phyloP scores from a whole-genome alignment of 768 basidiomycete species.

The Cubamyces sp. region DNA sequence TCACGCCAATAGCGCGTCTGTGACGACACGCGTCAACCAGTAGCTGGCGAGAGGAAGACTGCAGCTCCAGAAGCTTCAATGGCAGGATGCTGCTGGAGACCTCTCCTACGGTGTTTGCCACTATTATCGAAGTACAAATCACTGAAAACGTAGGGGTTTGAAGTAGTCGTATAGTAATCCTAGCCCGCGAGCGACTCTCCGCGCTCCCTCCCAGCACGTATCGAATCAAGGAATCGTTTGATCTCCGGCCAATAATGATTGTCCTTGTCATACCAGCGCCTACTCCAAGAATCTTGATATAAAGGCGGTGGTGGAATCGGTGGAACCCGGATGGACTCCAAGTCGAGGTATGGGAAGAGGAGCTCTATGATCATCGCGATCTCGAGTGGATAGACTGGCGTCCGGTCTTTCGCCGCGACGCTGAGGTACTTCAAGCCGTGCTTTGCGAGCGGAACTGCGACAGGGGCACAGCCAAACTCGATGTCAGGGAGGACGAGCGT shows the following conservation, averaged over 20 bases:
- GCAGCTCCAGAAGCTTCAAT: too few relatives aligned
- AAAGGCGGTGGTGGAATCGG: not conserved
- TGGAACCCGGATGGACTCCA: not conserved
- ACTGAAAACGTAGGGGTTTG: too few relatives aligned
- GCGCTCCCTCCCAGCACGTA: not conserved
- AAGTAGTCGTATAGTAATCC: not conserved
- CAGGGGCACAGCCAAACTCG: too few relatives aligned
- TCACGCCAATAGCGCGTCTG: not conserved
- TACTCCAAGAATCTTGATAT: not conserved
- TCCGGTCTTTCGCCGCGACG: too few relatives aligned
- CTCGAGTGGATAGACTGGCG: not conserved
- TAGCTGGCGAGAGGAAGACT: too few relatives aligned
- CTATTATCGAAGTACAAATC: too few relatives aligned
- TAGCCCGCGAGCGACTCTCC: not conserved
- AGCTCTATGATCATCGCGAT: not conserved
- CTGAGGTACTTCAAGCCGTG: too few relatives aligned
- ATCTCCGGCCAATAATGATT: not conserved
- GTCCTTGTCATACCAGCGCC: not conserved
- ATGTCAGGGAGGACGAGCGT: too few relatives aligned
- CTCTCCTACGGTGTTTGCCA: too few relatives aligned
- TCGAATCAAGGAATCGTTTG: not conserved
- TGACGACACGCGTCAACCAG: not conserved
- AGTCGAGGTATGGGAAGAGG: conserved; percentile 1
- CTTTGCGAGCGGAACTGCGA: too few relatives aligned
- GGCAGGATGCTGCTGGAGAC: too few relatives aligned